These are phyloP conservation scores for Curvularia spicifera DNA, from an alignment of 2,329 filamentous ascomycete genomes.

Conservation along the genomic window DNA sequence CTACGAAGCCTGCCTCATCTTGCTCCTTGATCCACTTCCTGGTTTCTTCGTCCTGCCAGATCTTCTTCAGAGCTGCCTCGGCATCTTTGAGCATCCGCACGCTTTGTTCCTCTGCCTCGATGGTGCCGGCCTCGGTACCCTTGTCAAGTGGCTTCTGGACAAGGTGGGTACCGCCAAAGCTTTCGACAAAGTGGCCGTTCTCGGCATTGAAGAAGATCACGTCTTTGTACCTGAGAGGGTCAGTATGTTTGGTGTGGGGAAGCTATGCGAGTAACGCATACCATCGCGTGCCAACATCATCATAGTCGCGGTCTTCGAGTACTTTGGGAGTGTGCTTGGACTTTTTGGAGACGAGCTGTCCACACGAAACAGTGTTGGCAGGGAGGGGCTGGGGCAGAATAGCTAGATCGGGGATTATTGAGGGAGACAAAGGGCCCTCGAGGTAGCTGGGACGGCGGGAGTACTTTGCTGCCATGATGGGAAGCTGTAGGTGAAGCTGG, in stretches of 20 bases:
- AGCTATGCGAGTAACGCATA: constrained; percentile 10
- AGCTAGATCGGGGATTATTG: constrained; percentile 41
- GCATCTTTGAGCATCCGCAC: constrained; percentile 43
- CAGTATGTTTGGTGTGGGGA: not conserved
- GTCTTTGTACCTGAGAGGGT: constrained; percentile 37
- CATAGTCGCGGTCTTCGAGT: constrained; percentile 45
- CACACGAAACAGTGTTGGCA: constrained; percentile 35
- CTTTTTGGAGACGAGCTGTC: constrained; percentile 41
- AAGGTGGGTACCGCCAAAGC: constrained; percentile 41
- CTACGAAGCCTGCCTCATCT: constrained; percentile 43
- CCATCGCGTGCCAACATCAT: constrained; percentile 45
- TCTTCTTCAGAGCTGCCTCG: constrained; percentile 34
- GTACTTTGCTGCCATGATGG: constrained; percentile 37
- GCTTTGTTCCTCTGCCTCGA: constrained; percentile 44
- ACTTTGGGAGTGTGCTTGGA: constrained; percentile 37
- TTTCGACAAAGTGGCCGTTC: constrained; percentile 35
- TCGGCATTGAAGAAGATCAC: constrained; percentile 40
- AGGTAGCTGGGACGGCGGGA: constrained; percentile 37
- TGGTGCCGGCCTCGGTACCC: constrained; percentile 41
- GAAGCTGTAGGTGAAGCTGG: constrained; percentile 10
- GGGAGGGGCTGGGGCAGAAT: constrained; percentile 43
- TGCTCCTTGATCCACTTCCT: constrained; percentile 40
- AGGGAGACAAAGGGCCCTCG: constrained; percentile 39
- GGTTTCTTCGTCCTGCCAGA: constrained; percentile 32
- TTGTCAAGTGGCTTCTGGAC: constrained; percentile 37